These are phyloP conservation scores for Monosporascus sp. DNA, from an alignment of 2,329 filamentous ascomycete genomes.

Conservation along the genomic window DNA sequence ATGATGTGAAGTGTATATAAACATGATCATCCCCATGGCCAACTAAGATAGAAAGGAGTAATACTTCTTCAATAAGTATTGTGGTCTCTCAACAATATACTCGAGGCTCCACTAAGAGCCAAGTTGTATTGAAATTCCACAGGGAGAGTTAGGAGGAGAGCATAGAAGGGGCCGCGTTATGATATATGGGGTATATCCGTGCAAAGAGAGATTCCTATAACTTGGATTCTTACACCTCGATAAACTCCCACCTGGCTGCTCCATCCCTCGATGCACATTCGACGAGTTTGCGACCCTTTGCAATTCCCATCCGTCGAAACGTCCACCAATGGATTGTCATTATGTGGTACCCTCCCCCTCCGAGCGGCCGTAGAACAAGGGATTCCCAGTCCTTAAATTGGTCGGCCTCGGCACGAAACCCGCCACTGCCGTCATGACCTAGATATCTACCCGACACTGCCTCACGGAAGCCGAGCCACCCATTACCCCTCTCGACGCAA, in stretches of 20 bases:
- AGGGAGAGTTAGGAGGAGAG: too few relatives aligned
- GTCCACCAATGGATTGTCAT: not conserved
- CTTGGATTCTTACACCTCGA: conserved; percentile 1
- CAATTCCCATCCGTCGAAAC: not conserved
- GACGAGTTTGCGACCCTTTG: not conserved
- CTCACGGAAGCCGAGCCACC: conserved; percentile 10
- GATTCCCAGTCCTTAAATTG: not conserved
- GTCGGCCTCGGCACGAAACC: not conserved
- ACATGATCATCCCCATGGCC: too few relatives aligned
- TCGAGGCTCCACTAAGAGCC: too few relatives aligned
- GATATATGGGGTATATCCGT: too few relatives aligned
- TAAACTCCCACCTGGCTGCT: conserved; percentile 11
- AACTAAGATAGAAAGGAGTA: too few relatives aligned
- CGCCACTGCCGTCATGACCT: conserved; percentile 2
- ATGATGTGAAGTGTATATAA: too few relatives aligned
- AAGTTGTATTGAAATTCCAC: too few relatives aligned
- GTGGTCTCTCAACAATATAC: too few relatives aligned
- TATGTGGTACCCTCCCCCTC: conserved; percentile 7
- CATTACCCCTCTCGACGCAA: conserved; percentile 3
- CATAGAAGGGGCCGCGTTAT: too few relatives aligned
- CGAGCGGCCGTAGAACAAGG: conserved; percentile 7
- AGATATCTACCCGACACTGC: conserved; percentile 6
- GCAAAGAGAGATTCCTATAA: too few relatives aligned
- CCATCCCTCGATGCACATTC: not conserved
- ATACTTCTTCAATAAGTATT: too few relatives aligned